Evolutionary conservation across 257 asterid species (phyloP), one percentile per base, ranked within the genome.

Genomic region (Nicotiana benthamiana): DNA sequence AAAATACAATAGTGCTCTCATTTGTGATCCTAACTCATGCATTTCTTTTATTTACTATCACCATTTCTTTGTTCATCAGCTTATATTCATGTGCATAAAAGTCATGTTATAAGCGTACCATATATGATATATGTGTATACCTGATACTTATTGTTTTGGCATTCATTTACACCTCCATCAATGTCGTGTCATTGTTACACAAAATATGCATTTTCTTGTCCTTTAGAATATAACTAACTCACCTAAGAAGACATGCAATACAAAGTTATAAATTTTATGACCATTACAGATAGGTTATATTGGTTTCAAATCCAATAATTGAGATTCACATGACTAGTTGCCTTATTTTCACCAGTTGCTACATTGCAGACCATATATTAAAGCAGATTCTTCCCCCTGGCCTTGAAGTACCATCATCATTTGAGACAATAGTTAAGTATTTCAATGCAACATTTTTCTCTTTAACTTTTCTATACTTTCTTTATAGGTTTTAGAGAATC

Each of bases 361-460:
- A 56, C 79, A 66, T 84, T 89, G 51, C 97, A 93, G 99, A 95
- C 68, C 92, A 93, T 84, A 88, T 93, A 81, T 75, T 95, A 84
- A 95, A 89, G 93, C 95, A 92, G 93, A 90, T 95, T 87, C 89
- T 93, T 79, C 99, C 98, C 24, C 74, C 90, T 80, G 97, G 95
- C 78, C 52, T 93, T 72, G 98, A 92, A 77, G 90, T 92, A 51
- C 99, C 98, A 18, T 92, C 99, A n/a, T 95, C 98, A 40, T 95
- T 95, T 83, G 99, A 93, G 89, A 93, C 98, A 83, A 90, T 95
- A 90, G 99, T 91, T 95, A 92, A 93, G 99, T 95, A 84, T 82
- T 81, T 85, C 82, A 79, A 80, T 77, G 52, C 67, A 66, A 34
- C 70, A 56, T 60, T 59, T 56, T 20, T 51, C 60, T 48, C 40